These are phyloP conservation scores for Aspergillus neotritici DNA, from an alignment of 2,329 filamentous ascomycete species.

Conservation along the genomic window DNA sequence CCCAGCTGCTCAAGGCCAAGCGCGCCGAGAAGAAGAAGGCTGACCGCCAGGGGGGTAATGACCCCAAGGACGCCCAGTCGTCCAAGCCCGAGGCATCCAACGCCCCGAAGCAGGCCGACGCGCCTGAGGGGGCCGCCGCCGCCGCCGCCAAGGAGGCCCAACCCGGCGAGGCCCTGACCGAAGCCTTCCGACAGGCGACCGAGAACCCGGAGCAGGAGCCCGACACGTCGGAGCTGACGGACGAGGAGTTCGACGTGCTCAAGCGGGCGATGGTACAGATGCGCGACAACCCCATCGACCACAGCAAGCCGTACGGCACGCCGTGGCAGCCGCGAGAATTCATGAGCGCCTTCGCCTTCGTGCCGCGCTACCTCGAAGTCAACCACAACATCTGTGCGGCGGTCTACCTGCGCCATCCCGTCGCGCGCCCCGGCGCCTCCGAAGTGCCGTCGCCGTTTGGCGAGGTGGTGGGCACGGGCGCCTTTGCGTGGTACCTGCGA, in stretches of 20 bases:
- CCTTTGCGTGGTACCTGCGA: conserved; percentile 90
- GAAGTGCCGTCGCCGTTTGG: conserved; percentile 82
- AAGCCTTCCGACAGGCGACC: conserved; percentile 29
- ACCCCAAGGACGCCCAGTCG: conserved; percentile 10
- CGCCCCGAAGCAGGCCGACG: conserved; percentile 7
- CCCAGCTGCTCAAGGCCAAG: conserved; percentile 44
- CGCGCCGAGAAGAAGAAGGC: conserved; percentile 21
- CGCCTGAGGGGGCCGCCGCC: conserved; percentile 9
- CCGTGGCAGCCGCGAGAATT: conserved; percentile 83
- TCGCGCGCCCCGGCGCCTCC: conserved; percentile 71
- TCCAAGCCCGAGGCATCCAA: conserved; percentile 14
- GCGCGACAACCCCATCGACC: conserved; percentile 70
- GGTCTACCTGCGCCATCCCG: conserved; percentile 90
- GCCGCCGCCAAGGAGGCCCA: conserved; percentile 13
- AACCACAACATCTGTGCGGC: conserved; percentile 96
- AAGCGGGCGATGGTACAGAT: conserved; percentile 57
- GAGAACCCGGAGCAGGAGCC: conserved; percentile 28
- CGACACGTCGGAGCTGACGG: conserved; percentile 44
- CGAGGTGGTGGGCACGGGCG: conserved; percentile 65
- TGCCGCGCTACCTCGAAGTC: conserved; percentile 92
- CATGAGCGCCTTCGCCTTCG: conserved; percentile 90
- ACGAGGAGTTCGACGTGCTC: conserved; percentile 43
- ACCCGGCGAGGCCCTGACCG: conserved; percentile 26
- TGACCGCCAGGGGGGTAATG: conserved; percentile 1
- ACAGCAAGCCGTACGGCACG: conserved; percentile 75